Conservation (phyloP, 2,329 filamentous ascomycete genomes). For the Chaetomiaceae sp. region DNA sequence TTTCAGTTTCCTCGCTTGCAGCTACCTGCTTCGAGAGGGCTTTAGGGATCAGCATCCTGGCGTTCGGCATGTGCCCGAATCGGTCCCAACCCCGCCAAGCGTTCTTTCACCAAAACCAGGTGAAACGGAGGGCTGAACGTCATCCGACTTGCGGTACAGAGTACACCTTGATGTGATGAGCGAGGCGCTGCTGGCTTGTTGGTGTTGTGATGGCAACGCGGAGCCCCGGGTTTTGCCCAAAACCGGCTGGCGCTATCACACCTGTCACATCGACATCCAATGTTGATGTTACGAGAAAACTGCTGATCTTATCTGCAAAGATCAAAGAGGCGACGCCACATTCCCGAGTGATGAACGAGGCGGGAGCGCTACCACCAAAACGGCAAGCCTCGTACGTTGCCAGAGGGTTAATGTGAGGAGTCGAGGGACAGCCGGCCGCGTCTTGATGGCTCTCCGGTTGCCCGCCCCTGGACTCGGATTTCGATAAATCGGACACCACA, state of each 20-base stretch:
- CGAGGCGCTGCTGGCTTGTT: not conserved
- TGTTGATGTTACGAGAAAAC: not conserved
- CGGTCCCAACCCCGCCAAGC: not conserved
- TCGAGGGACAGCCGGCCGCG: not conserved
- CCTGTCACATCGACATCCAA: not conserved
- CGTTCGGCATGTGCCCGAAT: not conserved
- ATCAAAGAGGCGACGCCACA: not conserved
- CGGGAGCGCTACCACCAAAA: conserved; percentile 2
- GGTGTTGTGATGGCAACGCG: not conserved
- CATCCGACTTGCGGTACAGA: not conserved
- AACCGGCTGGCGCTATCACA: conserved; percentile 1
- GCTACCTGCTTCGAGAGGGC: not conserved
- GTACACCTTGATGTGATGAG: not conserved
- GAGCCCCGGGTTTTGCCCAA: not conserved
- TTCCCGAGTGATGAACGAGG: not conserved
- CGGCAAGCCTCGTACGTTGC: not conserved
- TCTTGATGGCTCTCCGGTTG: not conserved
- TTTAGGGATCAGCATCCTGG: not conserved
- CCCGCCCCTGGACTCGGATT: not conserved
- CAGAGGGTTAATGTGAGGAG: not conserved
- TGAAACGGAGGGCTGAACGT: not conserved
- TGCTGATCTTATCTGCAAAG: conserved; percentile 8
- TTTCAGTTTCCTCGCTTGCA: conserved; percentile 14
- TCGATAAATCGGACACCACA: conserved; percentile 4
- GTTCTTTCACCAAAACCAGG: not conserved